Base-by-base conservation (phyloP, 305 asterid genomes). In the Petunia hybrid region DNA sequence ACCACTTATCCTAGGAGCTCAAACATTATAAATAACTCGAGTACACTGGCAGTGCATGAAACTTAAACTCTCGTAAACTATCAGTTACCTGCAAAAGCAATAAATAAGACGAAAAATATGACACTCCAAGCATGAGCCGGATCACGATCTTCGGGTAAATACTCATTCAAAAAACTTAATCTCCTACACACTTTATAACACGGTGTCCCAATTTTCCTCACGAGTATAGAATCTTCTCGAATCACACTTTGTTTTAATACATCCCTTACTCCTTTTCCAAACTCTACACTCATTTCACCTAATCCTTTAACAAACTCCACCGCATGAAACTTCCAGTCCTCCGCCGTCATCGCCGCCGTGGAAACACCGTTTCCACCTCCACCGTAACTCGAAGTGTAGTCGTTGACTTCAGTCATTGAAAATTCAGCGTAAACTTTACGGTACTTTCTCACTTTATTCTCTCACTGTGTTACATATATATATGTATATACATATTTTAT, bases 101-200 rank as follows among this genome's bases (percentile, higher is more conserved):
- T 31, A 59, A 90, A 48, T 48, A 84, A 81, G 71, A 95, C 97
- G 40, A 83, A 87, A 77, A 86, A 82, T 43, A 95, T 89, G n/a
- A 93, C 91, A 39, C 86, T 85, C 99, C 98, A 95, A 42, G 93
- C 84, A 80, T 90, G 94, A 67, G 87, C 81, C 31, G 99, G 99
- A 89, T 95, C 99, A 46, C 99, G 99, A 91, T 95, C 99, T 84
- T 95, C 99, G 1, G 99, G 98, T 74, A 95, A 80, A 76, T 90
- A 95, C 39, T 90, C 92, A 76, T 95, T 95, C 88, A 94, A 68
- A 77, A 93, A 92, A 67, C 89, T 89, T 89, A 97, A 87, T 80
- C 86, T 91, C 82, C 81, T 67, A 59, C 85, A 82, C 40, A 88
- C 74, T 59, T 61, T 90, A 68, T 5, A 71, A 64, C 93, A 93